Evolutionary conservation across 176 grass and related monocot species (phyloP).

Genomic region (Oryza glaberrima): DNA sequence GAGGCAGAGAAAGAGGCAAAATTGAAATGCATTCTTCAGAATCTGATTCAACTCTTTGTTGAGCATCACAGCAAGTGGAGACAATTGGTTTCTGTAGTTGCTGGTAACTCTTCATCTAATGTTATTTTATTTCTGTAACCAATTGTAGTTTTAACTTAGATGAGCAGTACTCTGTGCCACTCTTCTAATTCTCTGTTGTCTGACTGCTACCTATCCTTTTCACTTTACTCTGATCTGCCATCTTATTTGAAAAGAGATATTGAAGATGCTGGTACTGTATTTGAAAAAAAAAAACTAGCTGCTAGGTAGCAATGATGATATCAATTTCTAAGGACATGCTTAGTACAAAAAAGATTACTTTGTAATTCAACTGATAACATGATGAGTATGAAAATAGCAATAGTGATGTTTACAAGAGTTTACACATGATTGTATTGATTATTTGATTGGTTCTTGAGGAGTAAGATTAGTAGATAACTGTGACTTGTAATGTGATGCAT

Average conservation of each 20-base stretch:
- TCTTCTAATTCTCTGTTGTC: background rate
- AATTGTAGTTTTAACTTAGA: constrained; percentile 36
- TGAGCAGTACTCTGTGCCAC: constrained; percentile 6
- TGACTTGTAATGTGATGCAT: background rate
- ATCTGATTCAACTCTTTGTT: constrained; percentile 73
- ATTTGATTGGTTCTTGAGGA: constrained; percentile 14
- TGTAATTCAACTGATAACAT: constrained; percentile 21
- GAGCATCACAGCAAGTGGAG: constrained; percentile 91
- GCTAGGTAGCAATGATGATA: constrained; percentile 1
- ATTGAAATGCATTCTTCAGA: constrained; percentile 91
- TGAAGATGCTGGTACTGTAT: background rate
- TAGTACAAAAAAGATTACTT: background rate
- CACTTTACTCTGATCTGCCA: constrained; percentile 8
- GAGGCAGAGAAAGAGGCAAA: constrained; percentile 86
- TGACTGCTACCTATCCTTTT: constrained; percentile 32
- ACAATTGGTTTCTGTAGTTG: constrained; percentile 76
- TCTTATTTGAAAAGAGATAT: constrained; percentile 15
- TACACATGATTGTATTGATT: constrained; percentile 1
- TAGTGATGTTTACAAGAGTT: background rate
- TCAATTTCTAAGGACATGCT: background rate
- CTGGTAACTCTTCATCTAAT: constrained; percentile 56
- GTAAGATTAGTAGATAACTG: background rate
- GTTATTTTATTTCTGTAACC: constrained; percentile 4
- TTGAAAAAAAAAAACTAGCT: constrained; percentile 7
- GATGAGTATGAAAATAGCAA: background rate